Percentiles rank a stretch among this genome's conserved stretches.
These are phyloP conservation scores for Trichocladium uniseriatum DNA, from an alignment of 495 filamentous ascomycete genomes.

Conservation along the genomic window DNA sequence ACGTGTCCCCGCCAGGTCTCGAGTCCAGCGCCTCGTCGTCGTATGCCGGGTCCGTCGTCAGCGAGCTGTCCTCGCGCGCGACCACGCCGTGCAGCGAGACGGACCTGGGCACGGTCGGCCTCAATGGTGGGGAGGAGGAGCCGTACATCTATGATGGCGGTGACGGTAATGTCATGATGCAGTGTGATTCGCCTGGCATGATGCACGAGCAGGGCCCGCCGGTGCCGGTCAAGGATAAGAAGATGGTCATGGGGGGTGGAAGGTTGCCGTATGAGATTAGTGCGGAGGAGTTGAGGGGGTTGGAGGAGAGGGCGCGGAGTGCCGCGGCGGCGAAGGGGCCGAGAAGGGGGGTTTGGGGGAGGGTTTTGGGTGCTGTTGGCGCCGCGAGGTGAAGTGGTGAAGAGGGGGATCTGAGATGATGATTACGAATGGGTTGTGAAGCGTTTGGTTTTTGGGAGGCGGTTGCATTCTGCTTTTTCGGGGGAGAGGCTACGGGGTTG, in stretches of 20 bases:
- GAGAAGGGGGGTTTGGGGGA: constrained; percentile 32
- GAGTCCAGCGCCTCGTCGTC: constrained; percentile 34
- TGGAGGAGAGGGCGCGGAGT: constrained; percentile 23
- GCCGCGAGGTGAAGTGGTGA: constrained; percentile 6
- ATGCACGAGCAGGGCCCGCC: constrained; percentile 7
- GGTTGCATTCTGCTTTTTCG: too few species aligned
- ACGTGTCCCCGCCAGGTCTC: constrained; percentile 33
- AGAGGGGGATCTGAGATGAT: background rate
- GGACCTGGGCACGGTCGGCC: constrained; percentile 18
- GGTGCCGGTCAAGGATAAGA: constrained; percentile 20
- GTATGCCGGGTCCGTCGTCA: constrained; percentile 32
- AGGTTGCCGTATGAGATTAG: constrained; percentile 41
- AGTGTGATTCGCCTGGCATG: constrained; percentile 35
- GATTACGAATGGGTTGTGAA: background rate
- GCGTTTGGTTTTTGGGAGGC: too few species aligned
- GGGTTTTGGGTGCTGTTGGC: constrained; percentile 28
- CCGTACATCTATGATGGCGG: too few species aligned
- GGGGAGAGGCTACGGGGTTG: too few species aligned
- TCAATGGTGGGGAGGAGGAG: constrained; percentile 11
- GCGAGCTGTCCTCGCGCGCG: constrained; percentile 28
- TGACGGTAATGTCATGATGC: too few species aligned
- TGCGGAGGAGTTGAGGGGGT: constrained; percentile 30
- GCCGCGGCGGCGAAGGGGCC: constrained; percentile 26
- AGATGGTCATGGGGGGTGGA: background rate
- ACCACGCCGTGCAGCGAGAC: constrained; percentile 34